Evolutionary conservation across 352 stramenopile genomes (phyloP).

Genomic region (Thraustochytrium aureum): DNA sequence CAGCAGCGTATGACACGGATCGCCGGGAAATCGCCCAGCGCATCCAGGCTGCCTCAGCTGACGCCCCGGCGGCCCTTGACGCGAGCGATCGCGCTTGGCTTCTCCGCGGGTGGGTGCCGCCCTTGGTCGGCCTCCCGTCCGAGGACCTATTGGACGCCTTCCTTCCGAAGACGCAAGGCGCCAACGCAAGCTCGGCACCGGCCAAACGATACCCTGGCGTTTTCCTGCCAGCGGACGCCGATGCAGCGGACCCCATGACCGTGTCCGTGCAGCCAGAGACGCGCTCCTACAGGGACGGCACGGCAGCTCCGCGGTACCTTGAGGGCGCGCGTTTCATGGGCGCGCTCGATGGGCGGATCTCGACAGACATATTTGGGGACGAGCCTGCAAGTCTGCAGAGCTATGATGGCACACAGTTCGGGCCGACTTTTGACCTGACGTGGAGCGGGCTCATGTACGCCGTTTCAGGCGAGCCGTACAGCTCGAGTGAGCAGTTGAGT

Average conservation of each 20-base stretch:
- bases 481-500: background rate
- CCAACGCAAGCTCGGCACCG: too few relatives aligned
- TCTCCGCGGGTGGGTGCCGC: background rate
- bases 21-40: too few relatives aligned
- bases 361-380: background rate
- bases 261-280: too few relatives aligned
- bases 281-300: background rate
- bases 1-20: background rate
- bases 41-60: background rate
- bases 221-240: too few relatives aligned
- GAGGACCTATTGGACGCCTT: background rate
- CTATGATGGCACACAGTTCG: conserved; percentile 16
- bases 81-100: conserved; percentile 35
- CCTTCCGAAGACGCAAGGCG: too few relatives aligned
- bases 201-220: too few relatives aligned
- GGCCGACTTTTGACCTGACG: conserved; percentile 25
- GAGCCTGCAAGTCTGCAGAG: conserved; percentile 1
- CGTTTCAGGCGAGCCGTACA: background rate
- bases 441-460: background rate
- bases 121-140: background rate
- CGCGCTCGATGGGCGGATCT: background rate
- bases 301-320: background rate
- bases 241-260: too few relatives aligned
- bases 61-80: background rate
- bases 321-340: conserved; percentile 5